phyloP scores from a whole-genome alignment of 208 protist genomes.

The Kentomonas sorsogonicus region DNA sequence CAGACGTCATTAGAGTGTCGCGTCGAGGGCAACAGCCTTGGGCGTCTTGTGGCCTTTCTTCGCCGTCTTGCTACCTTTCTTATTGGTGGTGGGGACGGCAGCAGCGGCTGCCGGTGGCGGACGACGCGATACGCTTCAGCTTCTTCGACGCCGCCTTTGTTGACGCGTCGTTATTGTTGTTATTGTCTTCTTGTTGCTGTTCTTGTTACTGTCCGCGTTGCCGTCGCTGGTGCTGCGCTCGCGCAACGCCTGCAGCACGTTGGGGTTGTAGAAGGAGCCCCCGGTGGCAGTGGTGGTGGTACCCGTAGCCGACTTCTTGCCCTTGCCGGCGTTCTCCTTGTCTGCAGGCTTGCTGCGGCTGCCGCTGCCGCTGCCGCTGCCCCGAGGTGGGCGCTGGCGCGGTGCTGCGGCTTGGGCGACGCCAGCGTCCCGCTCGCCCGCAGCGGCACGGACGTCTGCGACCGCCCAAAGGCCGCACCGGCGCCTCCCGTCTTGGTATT shows the following conservation, averaged over 20 bases:
- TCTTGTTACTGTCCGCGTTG: constrained; percentile 10
- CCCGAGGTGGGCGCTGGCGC: no score
- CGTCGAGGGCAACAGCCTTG: neutral
- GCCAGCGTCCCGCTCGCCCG: no score
- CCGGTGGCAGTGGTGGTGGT: no score
- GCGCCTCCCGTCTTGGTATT: no score
- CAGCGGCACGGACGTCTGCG: no score
- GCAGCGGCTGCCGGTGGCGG: neutral
- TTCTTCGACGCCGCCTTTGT: neutral
- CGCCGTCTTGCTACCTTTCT: constrained; percentile 1
- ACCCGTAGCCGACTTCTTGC: constrained; percentile 1
- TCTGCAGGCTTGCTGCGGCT: no score
- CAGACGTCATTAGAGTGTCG: no score
- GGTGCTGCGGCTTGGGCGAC: no score
- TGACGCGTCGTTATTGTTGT: neutral
- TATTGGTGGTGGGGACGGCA: neutral
- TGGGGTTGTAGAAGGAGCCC: constrained; percentile 33
- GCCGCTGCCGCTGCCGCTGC: no score
- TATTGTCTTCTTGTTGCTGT: neutral
- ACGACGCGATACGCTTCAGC: constrained; percentile 6
- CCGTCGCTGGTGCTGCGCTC: constrained; percentile 43
- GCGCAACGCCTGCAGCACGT: constrained; percentile 28
- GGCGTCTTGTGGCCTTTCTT: neutral
- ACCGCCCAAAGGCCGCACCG: no score
- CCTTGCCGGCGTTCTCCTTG: neutral